These are phyloP conservation scores for Oryza australiensis DNA, from an alignment of 176 grass and related monocot species.

Conservation along the genomic window DNA sequence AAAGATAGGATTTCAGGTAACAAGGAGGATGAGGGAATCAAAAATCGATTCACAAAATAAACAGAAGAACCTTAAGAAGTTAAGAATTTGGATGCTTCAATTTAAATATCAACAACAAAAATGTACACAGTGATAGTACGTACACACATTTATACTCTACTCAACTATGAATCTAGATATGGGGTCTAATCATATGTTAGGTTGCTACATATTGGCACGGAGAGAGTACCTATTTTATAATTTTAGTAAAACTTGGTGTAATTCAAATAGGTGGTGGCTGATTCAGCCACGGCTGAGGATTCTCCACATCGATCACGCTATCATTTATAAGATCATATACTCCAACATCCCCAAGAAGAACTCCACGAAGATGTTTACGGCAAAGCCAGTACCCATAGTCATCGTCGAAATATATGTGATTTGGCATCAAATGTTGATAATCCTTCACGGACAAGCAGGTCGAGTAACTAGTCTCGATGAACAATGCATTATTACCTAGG, in stretches of 20 bases:
- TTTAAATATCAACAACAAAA: no score
- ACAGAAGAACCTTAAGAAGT: no score
- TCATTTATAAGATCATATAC: background rate
- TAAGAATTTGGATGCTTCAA: no score
- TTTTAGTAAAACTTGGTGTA: conserved; percentile 1
- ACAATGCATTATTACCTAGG: background rate
- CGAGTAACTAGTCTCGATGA: background rate
- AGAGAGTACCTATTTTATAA: background rate
- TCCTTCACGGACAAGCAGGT: background rate
- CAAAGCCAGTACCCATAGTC: background rate
- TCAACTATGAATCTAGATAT: no score
- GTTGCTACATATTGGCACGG: no score
- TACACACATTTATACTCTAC: no score
- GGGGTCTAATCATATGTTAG: no score
- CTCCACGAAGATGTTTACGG: background rate
- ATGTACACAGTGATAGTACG: no score
- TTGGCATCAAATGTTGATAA: background rate
- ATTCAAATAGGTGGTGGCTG: conserved; percentile 23
- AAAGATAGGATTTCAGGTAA: no score
- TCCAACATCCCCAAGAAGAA: background rate
- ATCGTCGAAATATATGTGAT: conserved; percentile 1
- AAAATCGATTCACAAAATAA: no score
- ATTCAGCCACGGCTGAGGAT: background rate
- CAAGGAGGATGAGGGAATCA: no score
- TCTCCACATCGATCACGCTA: background rate